Conservation (phyloP, 148 eudicot species). For the Amaranthus cruentus region DNA sequence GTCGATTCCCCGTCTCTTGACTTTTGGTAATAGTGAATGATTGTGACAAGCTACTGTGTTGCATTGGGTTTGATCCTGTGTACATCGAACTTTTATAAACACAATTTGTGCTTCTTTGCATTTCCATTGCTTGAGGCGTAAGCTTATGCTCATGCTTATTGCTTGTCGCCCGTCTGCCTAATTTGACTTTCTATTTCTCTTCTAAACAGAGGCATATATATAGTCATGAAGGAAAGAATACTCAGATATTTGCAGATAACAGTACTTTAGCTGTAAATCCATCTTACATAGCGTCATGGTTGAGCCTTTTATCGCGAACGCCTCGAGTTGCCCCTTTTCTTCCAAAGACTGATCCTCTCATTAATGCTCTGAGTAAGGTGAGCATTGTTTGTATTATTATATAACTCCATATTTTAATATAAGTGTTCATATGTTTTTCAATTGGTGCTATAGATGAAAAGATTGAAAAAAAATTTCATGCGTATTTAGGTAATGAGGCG, state of each 20-base stretch:
- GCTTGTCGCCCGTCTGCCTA: background rate
- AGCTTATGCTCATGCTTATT: background rate
- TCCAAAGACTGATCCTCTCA: conserved; percentile 70
- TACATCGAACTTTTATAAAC: no score
- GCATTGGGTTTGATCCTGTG: background rate
- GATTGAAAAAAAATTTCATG: no score
- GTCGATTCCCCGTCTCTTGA: no score
- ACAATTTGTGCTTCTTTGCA: background rate
- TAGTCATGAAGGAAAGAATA: conserved; percentile 68
- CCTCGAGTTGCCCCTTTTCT: conserved; percentile 97
- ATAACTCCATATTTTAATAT: background rate
- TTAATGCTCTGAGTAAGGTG: conserved; percentile 78
- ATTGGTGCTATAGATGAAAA: background rate
- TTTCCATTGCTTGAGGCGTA: background rate
- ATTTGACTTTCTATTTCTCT: conserved; percentile 4
- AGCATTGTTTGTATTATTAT: conserved; percentile 7
- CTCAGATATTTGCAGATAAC: conserved; percentile 76
- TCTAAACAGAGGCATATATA: conserved; percentile 77
- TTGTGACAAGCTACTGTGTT: background rate
- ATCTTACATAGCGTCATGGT: conserved; percentile 68
- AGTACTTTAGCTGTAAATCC: conserved; percentile 83
- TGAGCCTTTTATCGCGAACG: conserved; percentile 70
- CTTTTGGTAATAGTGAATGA: background rate
- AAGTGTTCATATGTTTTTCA: background rate
- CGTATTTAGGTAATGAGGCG: background rate